These are phyloP conservation scores for Leucosporidium creatinivorum DNA, from an alignment of 768 basidiomycete genomes.

Conservation along the genomic window DNA sequence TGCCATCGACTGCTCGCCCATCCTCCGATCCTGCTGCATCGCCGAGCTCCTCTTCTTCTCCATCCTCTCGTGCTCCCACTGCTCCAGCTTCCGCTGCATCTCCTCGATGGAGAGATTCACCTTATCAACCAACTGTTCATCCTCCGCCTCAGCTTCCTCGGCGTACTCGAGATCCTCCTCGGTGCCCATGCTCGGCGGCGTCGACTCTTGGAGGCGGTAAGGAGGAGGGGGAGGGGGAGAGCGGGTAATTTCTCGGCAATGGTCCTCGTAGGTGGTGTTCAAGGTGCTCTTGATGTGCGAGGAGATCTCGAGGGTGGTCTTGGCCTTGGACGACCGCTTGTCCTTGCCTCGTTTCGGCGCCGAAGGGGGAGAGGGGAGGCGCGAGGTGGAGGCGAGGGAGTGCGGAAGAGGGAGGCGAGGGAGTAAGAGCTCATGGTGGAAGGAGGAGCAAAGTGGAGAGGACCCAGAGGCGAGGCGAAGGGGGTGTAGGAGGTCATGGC, in stretches of 20 bases:
- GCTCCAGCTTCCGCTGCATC: not conserved
- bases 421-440: not conserved
- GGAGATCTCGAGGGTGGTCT: not conserved
- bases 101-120: not conserved
- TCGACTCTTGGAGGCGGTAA: not conserved
- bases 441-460: not conserved
- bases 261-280: not conserved
- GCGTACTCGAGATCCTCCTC: not conserved
- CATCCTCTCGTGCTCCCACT: not conserved
- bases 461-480: constrained; percentile 2
- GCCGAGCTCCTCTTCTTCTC: no score
- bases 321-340: not conserved
- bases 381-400: not conserved
- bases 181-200: not conserved
- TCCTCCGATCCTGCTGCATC: no score
- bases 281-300: not conserved
- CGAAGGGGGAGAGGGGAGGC: no score
- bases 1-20: no score
- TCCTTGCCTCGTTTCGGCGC: no score
- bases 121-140: not conserved
- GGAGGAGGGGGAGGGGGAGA: not conserved
- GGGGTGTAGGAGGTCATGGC: not conserved
- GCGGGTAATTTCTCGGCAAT: not conserved
- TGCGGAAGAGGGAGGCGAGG: not conserved
- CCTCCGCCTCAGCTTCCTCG: not conserved